Evolutionary conservation across 768 basidiomycete species (phyloP).

Genomic region (Collybia mongolica): DNA sequence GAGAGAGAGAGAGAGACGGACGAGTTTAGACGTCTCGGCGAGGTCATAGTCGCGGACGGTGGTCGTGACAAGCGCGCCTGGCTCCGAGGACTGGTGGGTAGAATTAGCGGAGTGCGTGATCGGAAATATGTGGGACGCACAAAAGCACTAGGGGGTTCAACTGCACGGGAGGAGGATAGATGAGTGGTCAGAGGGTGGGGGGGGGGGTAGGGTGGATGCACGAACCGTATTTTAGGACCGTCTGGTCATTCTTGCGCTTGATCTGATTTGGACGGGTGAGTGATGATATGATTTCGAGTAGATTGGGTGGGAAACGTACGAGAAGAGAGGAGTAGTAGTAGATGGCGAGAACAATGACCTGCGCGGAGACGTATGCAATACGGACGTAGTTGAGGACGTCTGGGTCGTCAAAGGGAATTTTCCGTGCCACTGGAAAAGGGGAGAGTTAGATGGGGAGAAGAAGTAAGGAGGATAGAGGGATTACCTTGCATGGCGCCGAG

Average conservation of each 20-base stretch:
- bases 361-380: constrained; percentile 73
- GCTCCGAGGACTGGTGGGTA: constrained; percentile 51
- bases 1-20: constrained; percentile 27
- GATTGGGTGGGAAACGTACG: constrained; percentile 40
- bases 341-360: constrained; percentile 63
- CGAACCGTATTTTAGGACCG: constrained; percentile 90
- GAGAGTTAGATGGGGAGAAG: not conserved
- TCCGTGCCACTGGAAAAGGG: constrained; percentile 68
- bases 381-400: constrained; percentile 78
- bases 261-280: constrained; percentile 46
- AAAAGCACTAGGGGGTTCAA: constrained; percentile 76
- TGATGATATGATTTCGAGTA: not conserved
- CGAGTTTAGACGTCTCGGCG: constrained; percentile 78
- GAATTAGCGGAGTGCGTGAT: not conserved
- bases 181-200: constrained; percentile 4
- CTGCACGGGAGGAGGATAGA: constrained; percentile 39
- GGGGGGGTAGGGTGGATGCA: not conserved
- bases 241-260: constrained; percentile 93
- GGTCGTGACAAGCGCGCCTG: constrained; percentile 80
- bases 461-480: not conserved
- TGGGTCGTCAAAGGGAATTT: constrained; percentile 88
- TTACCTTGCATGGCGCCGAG: constrained; percentile 90
- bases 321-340: constrained; percentile 80
- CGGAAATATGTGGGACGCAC: constrained; percentile 39
- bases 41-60: constrained; percentile 95